Base-by-base conservation (phyloP, 1,139 yeast species). In the Saccharomyces hybrid region DNA sequence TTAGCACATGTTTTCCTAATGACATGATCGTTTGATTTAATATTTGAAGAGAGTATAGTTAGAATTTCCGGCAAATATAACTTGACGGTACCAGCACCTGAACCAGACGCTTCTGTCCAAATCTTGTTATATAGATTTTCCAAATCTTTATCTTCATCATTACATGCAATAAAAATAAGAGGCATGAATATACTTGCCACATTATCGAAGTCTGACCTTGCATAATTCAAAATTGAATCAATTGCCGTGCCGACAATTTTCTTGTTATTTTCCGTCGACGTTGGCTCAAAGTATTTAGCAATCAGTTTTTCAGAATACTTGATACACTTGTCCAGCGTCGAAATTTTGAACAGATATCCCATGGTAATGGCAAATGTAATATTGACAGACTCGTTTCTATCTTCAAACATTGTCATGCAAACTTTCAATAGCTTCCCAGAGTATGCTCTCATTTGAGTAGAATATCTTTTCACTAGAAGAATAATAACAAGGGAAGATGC, bases 401-500 rank as follows among this genome's bases (percentile, higher is more conserved):
- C 95, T 49, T 76, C 76, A 52, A 89, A 70, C 64, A 88, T 95
- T 27, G 75, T 70, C 6, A 74, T 68, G 50, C 90, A 80, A 3
- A 82, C 75, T 52, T 78, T 77, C 57, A 91, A 71, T 16, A 91
- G 70, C 14, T 75, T 72, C 54, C 84, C 87, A 8, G 91, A 86
- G 63, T 80, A 81, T 0, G 88, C 84, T 48, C 77, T 75, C 11
- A 82, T 69, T 25, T 80, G 66, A 34, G 77, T 76, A n/a, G 78
- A 68, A 61, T 86, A 83, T 58, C 83, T 78, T 28, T 81, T 74
- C 0, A 86, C 79, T 55, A 90, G 69, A 25, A 82, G 78, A 5
- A 86, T 88, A 25, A 90, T 69, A 0, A 90, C 84, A 59, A 83
- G 79, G n/a, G 96, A 81, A 0, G 93, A 90, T 48, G 95, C 90